Percentiles rank a stretch among this genome's conserved stretches.
Evolutionary conservation across 2,329 filamentous ascomycete genomes (phyloP).

Genomic region (Botrytis tulipae): DNA sequence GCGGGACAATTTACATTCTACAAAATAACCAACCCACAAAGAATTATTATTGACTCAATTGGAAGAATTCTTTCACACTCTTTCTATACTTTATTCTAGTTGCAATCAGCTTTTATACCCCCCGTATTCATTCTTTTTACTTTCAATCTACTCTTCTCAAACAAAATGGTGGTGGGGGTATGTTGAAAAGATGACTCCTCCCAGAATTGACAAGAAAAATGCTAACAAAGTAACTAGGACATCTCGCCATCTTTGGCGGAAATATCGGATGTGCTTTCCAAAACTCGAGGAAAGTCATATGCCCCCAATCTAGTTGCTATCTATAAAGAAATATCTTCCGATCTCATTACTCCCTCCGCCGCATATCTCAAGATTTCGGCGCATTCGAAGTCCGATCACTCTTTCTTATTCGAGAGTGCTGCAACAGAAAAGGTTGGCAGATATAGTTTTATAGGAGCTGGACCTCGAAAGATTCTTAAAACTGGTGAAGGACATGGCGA

Average conservation of each 20-base stretch:
- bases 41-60: background rate
- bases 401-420: constrained; percentile 94
- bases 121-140: background rate
- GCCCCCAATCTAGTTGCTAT: constrained; percentile 76
- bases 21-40: background rate
- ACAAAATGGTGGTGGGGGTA: constrained; percentile 34
- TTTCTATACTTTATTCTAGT: background rate
- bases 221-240: constrained; percentile 41
- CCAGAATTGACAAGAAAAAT: constrained; percentile 15
- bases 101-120: background rate
- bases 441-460: constrained; percentile 92
- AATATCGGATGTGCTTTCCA: constrained; percentile 54
- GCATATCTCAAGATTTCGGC: constrained; percentile 90
- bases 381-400: constrained; percentile 72
- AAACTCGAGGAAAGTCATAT: constrained; percentile 50
- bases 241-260: constrained; percentile 60
- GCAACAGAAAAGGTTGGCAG: constrained; percentile 90
- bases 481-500: constrained; percentile 86
- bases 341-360: constrained; percentile 89
- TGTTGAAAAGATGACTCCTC: constrained; percentile 30
- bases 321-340: constrained; percentile 81
- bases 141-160: background rate
- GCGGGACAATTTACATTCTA: background rate
- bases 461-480: constrained; percentile 74
- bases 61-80: background rate